Evolutionary conservation across 352 stramenopile species (phyloP), one percentile per base, ranked within the genome.

Genomic region (Globisporangium radiosum): DNA sequence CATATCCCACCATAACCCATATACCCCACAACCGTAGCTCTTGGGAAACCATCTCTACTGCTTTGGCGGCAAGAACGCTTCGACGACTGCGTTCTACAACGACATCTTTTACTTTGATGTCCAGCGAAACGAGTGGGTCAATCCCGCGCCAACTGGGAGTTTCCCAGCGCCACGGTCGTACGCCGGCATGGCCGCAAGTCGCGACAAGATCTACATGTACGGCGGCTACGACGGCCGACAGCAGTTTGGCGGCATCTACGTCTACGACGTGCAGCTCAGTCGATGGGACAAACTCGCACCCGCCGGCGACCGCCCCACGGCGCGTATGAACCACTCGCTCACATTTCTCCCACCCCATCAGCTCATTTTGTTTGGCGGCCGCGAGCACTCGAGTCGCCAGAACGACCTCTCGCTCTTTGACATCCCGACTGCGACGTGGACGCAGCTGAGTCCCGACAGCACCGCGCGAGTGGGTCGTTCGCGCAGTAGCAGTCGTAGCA

Each of bases 91-190:
- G 11, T 89, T 76, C 64, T 88, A 77, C 63, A 81, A 87, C 62
- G 81, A 91, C 59, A 70, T 91, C 15, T 89, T 91, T 57, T 89
- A 86, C 68, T 88, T 84, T 58, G 77, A 91, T 56, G 65, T 74
- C 14, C 58, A 56, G n/a, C 51, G 87, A 15, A 79, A 83, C 53
- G 72, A 86, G 59, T 91, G 81, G 81, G 57, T 70, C 4, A 68
- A 78, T 17, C 75, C 70, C 7, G 43, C 15, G 43, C 57, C 52
- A 25, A 71, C 25, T 15, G 78, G 80, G 11, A 71, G 57, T 11
- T 25, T 59, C 7, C 80, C 80, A 2, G 62, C 76, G 7, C 64
- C 78, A 6, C 70, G 81, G 38, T 70, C 78, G 14, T 85, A 80
- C 63, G 75, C 78, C 0, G 72, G 65, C 7, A 72, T 91, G 47